Conservation (phyloP, 2,329 filamentous ascomycete species). For the Aspergillus fumigatiaffinis region DNA sequence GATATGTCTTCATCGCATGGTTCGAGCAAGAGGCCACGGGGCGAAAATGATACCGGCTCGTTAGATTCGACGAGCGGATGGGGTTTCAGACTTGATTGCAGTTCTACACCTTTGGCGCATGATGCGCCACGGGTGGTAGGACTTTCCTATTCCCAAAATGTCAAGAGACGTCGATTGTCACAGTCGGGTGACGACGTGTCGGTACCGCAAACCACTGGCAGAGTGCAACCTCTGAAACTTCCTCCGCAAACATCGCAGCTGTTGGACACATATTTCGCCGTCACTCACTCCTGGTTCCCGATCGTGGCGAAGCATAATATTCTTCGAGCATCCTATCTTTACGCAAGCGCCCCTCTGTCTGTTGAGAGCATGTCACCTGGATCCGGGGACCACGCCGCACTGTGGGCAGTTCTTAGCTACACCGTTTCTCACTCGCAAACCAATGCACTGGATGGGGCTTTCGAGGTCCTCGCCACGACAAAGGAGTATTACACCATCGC, state of each 20-base stretch:
- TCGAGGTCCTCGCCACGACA: slow-evolving; percentile 20
- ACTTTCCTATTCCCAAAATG: slow-evolving; percentile 17
- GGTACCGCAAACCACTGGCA: slow-evolving; percentile 3
- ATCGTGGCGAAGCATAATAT: slow-evolving; percentile 57
- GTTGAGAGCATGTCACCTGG: slow-evolving; percentile 26
- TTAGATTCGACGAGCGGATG: slow-evolving; percentile 19
- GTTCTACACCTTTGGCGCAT: slow-evolving; percentile 23
- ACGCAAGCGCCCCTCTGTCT: slow-evolving; percentile 42
- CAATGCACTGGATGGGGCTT: slow-evolving; percentile 12
- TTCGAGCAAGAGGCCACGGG: slow-evolving; percentile 33
- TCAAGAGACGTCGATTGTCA: slow-evolving; percentile 27
- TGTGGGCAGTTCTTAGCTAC: slow-evolving; percentile 45
- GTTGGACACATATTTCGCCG: slow-evolving; percentile 55
- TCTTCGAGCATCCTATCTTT: slow-evolving; percentile 54
- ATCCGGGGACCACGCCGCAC: slow-evolving; percentile 40
- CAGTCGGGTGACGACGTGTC: slow-evolving; percentile 12
- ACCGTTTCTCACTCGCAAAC: slow-evolving; percentile 32
- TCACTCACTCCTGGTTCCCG: slow-evolving; percentile 58
- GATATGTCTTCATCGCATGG: slow-evolving; percentile 19
- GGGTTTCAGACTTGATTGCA: slow-evolving; percentile 30
- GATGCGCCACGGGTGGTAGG: slow-evolving; percentile 30
- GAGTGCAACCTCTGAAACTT: slow-evolving; percentile 30
- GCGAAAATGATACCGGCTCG: slow-evolving; percentile 22
- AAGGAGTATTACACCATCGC: slow-evolving; percentile 35
- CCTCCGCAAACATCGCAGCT: slow-evolving; percentile 50